Conservation (phyloP, 345 rosid genomes). For the Carallia brachiata region DNA sequence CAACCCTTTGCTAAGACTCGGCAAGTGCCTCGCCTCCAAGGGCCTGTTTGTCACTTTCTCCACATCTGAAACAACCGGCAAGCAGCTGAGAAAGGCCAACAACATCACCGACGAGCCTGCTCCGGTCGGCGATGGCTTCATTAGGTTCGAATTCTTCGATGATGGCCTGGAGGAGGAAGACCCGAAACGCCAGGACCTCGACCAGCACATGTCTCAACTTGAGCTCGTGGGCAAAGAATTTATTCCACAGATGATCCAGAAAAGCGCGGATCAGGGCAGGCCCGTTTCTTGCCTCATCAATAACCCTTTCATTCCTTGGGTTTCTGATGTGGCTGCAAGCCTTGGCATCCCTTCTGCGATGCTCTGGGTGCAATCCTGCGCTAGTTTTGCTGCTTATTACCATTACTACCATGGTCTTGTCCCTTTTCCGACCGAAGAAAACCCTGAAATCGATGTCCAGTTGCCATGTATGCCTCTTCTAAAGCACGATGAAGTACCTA, state of each 20-base stretch:
- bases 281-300: slow-evolving; percentile 77
- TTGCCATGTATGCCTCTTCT: slow-evolving; percentile 69
- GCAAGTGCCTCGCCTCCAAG: slow-evolving; percentile 71
- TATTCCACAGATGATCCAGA: slow-evolving; percentile 44
- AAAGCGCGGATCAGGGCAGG: slow-evolving; percentile 47
- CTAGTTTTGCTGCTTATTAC: slow-evolving; percentile 67
- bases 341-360: slow-evolving; percentile 76
- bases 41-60: slow-evolving; percentile 74
- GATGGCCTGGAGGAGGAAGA: slow-evolving; percentile 64
- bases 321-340: slow-evolving; percentile 62
- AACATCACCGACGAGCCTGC: slow-evolving; percentile 37
- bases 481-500: slow-evolving; percentile 75
- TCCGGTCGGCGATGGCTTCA: slow-evolving; percentile 60
- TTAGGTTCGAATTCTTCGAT: slow-evolving; percentile 67
- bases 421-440: slow-evolving; percentile 52
- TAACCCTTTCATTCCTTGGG: slow-evolving; percentile 90
- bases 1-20: slow-evolving; percentile 77
- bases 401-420: slow-evolving; percentile 49
- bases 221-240: slow-evolving; percentile 47
- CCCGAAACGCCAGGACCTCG: slow-evolving; percentile 36
- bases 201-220: slow-evolving; percentile 42
- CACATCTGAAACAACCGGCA: slow-evolving; percentile 46
- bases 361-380: slow-evolving; percentile 93
- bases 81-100: slow-evolving; percentile 49
- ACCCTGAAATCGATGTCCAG: slow-evolving; percentile 56